phyloP scores from a whole-genome alignment of 1,139 yeast genomes.

The Debaryomyces coudertii region DNA sequence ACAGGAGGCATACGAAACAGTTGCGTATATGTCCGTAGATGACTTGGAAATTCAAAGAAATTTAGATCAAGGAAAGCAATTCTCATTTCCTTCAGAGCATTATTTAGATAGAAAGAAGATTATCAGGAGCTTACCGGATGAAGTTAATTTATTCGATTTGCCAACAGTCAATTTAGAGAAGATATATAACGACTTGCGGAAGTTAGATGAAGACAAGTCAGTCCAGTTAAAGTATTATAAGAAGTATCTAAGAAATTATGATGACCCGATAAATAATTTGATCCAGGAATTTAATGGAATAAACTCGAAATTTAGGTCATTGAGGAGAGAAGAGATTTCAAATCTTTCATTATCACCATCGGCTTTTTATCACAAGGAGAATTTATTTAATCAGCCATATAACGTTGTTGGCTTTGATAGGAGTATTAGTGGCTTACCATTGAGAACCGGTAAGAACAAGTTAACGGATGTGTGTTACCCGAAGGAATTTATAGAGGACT shows the following conservation, averaged over 20 bases:
- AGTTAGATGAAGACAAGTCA: slow-evolving; percentile 42
- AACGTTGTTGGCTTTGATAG: slow-evolving; percentile 51
- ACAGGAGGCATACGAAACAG: slow-evolving; percentile 30
- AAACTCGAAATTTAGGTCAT: slow-evolving; percentile 36
- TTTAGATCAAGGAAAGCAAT: slow-evolving; percentile 41
- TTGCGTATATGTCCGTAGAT: slow-evolving; percentile 44
- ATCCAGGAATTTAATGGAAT: slow-evolving; percentile 44
- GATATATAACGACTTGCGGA: slow-evolving; percentile 35
- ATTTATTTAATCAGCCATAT: slow-evolving; percentile 39
- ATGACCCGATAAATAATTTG: slow-evolving; percentile 37
- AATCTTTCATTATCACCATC: slow-evolving; percentile 32
- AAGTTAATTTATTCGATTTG: slow-evolving; percentile 36
- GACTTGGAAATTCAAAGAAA: slow-evolving; percentile 43
- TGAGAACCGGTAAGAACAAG: slow-evolving; percentile 31
- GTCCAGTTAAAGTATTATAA: slow-evolving; percentile 45
- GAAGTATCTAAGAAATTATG: slow-evolving; percentile 34
- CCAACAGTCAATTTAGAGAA: slow-evolving; percentile 26
- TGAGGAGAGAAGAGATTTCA: slow-evolving; percentile 40
- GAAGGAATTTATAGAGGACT: slow-evolving; percentile 46
- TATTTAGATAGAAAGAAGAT: slow-evolving; percentile 39
- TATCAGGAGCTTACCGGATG: slow-evolving; percentile 42
- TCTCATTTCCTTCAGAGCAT: slow-evolving; percentile 39
- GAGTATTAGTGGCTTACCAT: slow-evolving; percentile 44
- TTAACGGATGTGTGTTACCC: slow-evolving; percentile 29
- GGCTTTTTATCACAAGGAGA: slow-evolving; percentile 32